A percentile compares a stretch with the other conserved stretches of the same genome.
Evolutionary conservation across 2,329 filamentous ascomycete species (phyloP).

Genomic region (Penicillium corylophilum): DNA sequence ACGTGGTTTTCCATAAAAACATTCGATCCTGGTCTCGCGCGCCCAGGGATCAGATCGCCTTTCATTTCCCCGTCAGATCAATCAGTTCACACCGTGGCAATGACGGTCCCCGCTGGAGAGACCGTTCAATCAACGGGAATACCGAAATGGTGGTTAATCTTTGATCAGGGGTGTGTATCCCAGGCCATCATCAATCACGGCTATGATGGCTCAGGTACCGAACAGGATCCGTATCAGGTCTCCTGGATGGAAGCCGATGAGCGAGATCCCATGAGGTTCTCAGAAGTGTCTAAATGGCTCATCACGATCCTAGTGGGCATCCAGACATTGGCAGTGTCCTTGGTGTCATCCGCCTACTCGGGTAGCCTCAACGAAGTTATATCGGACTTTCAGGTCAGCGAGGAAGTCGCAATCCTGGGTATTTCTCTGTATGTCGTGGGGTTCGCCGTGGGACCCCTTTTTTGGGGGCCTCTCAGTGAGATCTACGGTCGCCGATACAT

Average conservation of each 20-base stretch:
- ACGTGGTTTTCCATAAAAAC: too few relatives aligned
- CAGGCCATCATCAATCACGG: constrained; percentile 20
- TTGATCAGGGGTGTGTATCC: constrained; percentile 23
- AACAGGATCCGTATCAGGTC: constrained; percentile 36
- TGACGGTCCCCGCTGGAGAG: too few relatives aligned
- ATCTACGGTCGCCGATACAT: constrained; percentile 61
- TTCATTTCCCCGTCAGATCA: too few relatives aligned
- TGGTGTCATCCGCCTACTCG: constrained; percentile 63
- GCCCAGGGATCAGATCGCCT: too few relatives aligned
- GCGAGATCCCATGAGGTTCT: constrained; percentile 65
- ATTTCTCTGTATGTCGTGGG: constrained; percentile 66
- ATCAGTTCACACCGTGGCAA: too few relatives aligned
- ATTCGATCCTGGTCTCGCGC: too few relatives aligned
- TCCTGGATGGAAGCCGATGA: constrained; percentile 60
- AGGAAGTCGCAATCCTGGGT: constrained; percentile 59
- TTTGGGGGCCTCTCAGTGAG: constrained; percentile 67
- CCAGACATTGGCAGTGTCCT: constrained; percentile 66
- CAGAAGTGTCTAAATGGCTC: constrained; percentile 60
- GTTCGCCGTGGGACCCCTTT: constrained; percentile 59
- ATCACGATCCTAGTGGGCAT: constrained; percentile 64
- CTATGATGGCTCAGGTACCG: constrained; percentile 33
- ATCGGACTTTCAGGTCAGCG: constrained; percentile 52
- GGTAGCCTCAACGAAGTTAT: constrained; percentile 47
- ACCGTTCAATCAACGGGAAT: constrained; percentile 4
- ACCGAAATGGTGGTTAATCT: constrained; percentile 23